phyloP scores from a whole-genome alignment of 2,329 filamentous ascomycete genomes.

The Claviceps digitariae region DNA sequence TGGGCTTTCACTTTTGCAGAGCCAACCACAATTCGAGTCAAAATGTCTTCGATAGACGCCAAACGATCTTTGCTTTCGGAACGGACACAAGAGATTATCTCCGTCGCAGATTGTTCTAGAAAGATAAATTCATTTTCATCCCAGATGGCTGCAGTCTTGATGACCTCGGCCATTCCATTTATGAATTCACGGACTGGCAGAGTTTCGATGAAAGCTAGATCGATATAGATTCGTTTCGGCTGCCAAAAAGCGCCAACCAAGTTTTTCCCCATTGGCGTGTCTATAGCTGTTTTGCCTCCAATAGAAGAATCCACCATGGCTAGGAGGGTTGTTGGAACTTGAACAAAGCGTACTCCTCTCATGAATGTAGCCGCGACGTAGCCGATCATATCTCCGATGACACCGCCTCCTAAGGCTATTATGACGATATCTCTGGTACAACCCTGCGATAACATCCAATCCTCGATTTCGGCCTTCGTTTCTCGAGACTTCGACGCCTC shows the following conservation, averaged over 20 bases:
- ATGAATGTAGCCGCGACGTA: conserved; percentile 98
- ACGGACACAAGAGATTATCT: conserved; percentile 44
- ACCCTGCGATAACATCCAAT: conserved; percentile 87
- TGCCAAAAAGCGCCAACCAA: conserved; percentile 95
- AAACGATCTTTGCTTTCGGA: conserved; percentile 41
- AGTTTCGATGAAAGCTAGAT: conserved; percentile 81
- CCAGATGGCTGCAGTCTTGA: conserved; percentile 97
- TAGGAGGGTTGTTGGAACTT: conserved; percentile 87
- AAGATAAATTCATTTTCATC: conserved; percentile 74
- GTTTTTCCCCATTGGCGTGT: conserved; percentile 92
- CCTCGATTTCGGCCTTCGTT: conserved; percentile 91
- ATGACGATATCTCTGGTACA: conserved; percentile 93
- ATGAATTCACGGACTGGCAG: conserved; percentile 86
- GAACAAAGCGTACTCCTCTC: conserved; percentile 90
- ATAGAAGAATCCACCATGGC: conserved; percentile 99
- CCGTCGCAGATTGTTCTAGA: conserved; percentile 67
- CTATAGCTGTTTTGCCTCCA: conserved; percentile 95
- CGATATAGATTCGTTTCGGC: conserved; percentile 84
- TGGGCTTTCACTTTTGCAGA: conserved; percentile 89
- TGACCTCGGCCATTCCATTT: conserved; percentile 97
- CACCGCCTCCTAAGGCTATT: conserved; percentile 85
- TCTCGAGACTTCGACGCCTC: conserved; percentile 88
- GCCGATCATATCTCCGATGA: conserved; percentile 96
- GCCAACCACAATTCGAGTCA: conserved; percentile 72
- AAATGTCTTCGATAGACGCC: conserved; percentile 51